phyloP scores from a whole-genome alignment of 2,329 filamentous ascomycete species.

The Aschersonia sp. region DNA sequence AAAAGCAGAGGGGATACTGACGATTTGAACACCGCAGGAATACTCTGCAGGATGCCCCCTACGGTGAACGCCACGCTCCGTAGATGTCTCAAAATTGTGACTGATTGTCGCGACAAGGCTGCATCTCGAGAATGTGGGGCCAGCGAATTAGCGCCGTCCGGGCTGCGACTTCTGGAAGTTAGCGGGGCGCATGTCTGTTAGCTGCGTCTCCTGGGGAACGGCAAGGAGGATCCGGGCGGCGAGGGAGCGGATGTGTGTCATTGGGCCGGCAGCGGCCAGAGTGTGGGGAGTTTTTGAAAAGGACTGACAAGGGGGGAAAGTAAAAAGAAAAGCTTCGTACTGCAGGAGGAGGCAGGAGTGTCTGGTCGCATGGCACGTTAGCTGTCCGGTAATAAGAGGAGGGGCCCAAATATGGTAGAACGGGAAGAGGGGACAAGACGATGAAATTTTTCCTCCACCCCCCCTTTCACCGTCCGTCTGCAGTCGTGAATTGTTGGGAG shows the following conservation, averaged over 20 bases:
- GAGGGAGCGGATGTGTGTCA: too few species aligned
- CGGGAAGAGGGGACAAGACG: too few species aligned
- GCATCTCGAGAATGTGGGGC: neutral
- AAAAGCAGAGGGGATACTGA: too few species aligned
- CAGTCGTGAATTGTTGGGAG: too few species aligned
- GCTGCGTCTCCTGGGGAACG: constrained; percentile 4
- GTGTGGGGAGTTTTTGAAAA: neutral
- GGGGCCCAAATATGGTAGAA: neutral
- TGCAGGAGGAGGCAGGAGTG: neutral
- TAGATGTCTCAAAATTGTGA: too few species aligned
- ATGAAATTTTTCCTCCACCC: too few species aligned
- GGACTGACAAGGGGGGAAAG: neutral
- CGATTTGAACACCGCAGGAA: too few species aligned
- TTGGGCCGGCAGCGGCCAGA: too few species aligned
- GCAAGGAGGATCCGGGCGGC: neutral
- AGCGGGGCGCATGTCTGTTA: neutral
- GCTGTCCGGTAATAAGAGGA: neutral
- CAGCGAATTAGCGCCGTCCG: neutral
- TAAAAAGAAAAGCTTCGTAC: neutral
- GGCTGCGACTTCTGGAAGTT: constrained; percentile 1
- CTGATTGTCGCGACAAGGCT: neutral
- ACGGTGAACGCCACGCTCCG: too few species aligned
- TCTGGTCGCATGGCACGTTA: neutral
- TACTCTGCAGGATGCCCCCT: too few species aligned
- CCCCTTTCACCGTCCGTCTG: too few species aligned